Evolutionary conservation across 1,139 yeast genomes (phyloP).

Genomic region (Yamadazyma spencermartinsiae): DNA sequence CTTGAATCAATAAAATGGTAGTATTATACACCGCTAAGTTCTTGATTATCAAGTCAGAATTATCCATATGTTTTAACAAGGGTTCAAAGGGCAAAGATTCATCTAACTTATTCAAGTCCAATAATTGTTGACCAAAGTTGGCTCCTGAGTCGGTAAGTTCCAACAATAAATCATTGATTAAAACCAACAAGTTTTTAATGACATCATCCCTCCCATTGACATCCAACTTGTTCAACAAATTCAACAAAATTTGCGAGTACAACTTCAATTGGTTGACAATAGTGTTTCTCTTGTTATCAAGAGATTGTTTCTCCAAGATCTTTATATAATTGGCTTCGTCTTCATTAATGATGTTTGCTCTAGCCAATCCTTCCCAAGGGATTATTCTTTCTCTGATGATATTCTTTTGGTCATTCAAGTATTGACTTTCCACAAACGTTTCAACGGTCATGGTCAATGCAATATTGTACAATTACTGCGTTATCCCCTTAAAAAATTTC

Average conservation of each 20-base stretch:
- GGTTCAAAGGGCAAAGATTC: conserved; percentile 57
- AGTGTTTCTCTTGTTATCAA: conserved; percentile 39
- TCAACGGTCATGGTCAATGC: background rate
- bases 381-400: conserved; percentile 79
- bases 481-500: conserved; percentile 1
- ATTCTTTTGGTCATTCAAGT: conserved; percentile 71
- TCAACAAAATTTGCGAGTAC: conserved; percentile 59
- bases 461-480: background rate
- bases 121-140: conserved; percentile 42
- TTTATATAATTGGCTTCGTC: conserved; percentile 69
- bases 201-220: conserved; percentile 62
- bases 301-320: conserved; percentile 57
- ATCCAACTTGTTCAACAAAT: conserved; percentile 52
- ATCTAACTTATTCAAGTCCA: conserved; percentile 47
- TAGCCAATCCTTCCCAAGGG: conserved; percentile 90
- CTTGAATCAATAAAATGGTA: conserved; percentile 37
- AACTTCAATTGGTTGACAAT: conserved; percentile 46
- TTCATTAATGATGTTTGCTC: conserved; percentile 66
- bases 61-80: conserved; percentile 51
- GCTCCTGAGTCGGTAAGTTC: conserved; percentile 36
- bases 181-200: conserved; percentile 68
- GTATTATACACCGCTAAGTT: conserved; percentile 48
- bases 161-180: conserved; percentile 60
- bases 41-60: conserved; percentile 47
- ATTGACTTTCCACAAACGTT: conserved; percentile 52